Evolutionary conservation across 2,329 filamentous ascomycete genomes (phyloP), one percentile per base, ranked within the genome.

Genomic region (Verruconis gallopava): DNA sequence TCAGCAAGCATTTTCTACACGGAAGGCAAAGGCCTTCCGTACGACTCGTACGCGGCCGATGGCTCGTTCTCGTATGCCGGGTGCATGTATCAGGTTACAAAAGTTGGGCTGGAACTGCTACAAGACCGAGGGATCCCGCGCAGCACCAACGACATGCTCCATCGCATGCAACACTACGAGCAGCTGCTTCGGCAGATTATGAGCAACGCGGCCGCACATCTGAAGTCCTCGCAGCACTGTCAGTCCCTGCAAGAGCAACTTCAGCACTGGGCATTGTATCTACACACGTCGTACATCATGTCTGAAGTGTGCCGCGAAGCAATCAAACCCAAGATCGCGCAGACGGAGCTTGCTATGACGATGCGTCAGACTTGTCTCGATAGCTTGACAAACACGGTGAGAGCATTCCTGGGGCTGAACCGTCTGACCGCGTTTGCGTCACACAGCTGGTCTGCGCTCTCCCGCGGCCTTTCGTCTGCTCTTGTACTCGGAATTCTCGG

Each of bases 221-320:
- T 79, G 13, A 70, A 73, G 43, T 72, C 77, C 44, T 66, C 66
- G 36, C 40, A 65, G 49, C 51, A 65, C 54, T 70, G 67, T 48
- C 59, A 58, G 5, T 63, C 64, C 0, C 62, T 65, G 47, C 57
- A 61, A 34, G 67, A 78, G 47, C 73, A 75, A 46, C 56, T 78
- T 2, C 71, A 79, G 53, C 69, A 75, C 46, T 72, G 75, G 55
- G 72, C 71, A 0, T 53, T 78, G 3, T 75, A 76, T 50, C 58
- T 79, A 3, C 75, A 79, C 52, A 70, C 71, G 15, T 76, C 72
- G 5, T 79, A 78, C 54, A 69, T 76, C 45, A 69, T 69, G 17
- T 77, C 74, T 3, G 75, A 78, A 56, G 67, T 78, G 21, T 77
- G 72, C 51, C 67, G 75, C 21, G 73, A 74, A 22, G 71, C 73